Evolutionary conservation across 2,329 filamentous ascomycete species (phyloP).

Genomic region (Apiospora koreana): DNA sequence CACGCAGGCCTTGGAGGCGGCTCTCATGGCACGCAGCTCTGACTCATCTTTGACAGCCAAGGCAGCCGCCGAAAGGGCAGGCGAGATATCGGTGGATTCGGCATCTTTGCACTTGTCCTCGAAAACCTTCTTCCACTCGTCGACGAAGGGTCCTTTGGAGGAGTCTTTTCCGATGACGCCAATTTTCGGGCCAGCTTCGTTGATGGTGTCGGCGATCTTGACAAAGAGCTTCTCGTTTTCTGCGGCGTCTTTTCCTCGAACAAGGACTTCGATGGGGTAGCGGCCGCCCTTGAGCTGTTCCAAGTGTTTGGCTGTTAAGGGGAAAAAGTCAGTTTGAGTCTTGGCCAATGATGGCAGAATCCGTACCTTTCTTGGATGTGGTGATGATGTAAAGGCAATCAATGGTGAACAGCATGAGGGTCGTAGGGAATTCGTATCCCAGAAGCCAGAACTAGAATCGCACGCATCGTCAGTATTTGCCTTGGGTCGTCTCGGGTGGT

Average conservation of each 20-base stretch:
- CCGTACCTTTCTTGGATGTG: slow-evolving; percentile 90
- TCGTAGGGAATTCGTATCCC: slow-evolving; percentile 97
- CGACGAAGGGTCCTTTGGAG: slow-evolving; percentile 84
- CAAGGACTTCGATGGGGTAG: slow-evolving; percentile 86
- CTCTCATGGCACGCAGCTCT: slow-evolving; percentile 91
- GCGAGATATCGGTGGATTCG: slow-evolving; percentile 83
- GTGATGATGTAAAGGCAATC: slow-evolving; percentile 91
- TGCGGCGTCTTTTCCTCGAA: slow-evolving; percentile 87
- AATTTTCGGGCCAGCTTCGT: slow-evolving; percentile 86
- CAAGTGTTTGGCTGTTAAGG: slow-evolving; percentile 78
- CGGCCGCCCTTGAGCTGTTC: slow-evolving; percentile 91
- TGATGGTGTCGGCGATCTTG: slow-evolving; percentile 83
- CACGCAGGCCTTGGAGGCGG: slow-evolving; percentile 90
- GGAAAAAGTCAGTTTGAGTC: slow-evolving; percentile 20
- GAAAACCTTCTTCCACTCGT: slow-evolving; percentile 91
- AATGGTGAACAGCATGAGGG: slow-evolving; percentile 86
- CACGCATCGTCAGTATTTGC: slow-evolving; percentile 22
- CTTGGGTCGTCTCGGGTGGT: not conserved
- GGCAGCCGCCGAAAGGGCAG: slow-evolving; percentile 78
- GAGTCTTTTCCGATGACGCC: slow-evolving; percentile 84
- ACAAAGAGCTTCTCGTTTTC: slow-evolving; percentile 90
- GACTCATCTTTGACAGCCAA: slow-evolving; percentile 94
- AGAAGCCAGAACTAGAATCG: slow-evolving; percentile 85
- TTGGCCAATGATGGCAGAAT: slow-evolving; percentile 6
- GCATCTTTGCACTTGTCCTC: slow-evolving; percentile 78